Evolutionary conservation across 1,284 basidiomycete genomes (phyloP).

Genomic region (Rhodotorula mucilaginosa): DNA sequence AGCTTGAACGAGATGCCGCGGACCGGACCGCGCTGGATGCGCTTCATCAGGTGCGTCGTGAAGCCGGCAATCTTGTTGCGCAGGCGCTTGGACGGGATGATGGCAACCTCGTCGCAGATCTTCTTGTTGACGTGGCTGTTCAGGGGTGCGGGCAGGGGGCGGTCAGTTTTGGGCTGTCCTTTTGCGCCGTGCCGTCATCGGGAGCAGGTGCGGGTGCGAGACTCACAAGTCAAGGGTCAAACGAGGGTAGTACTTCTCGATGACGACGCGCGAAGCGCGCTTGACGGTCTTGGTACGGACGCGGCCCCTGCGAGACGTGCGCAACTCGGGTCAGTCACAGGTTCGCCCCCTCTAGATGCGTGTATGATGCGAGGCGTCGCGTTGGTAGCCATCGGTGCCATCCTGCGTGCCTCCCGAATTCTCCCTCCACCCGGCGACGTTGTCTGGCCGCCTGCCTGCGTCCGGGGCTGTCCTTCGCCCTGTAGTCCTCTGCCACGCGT

Average conservation of each 20-base stretch:
- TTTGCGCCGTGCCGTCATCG: not conserved
- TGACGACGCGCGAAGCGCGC: conserved; percentile 97
- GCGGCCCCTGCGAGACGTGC: conserved; percentile 70
- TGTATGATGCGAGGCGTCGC: not conserved
- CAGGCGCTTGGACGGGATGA: conserved; percentile 96
- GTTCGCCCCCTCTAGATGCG: not conserved
- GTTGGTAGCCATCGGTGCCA: not conserved
- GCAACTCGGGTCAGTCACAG: not conserved
- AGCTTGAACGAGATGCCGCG: conserved; percentile 99
- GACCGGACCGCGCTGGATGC: conserved; percentile 98
- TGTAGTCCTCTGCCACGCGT: too few relatives aligned
- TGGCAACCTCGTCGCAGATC: conserved; percentile 93
- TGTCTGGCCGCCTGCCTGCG: too few relatives aligned
- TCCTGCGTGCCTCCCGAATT: not conserved
- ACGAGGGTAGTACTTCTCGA: conserved; percentile 89
- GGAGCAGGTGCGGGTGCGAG: too few relatives aligned
- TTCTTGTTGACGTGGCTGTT: conserved; percentile 84
- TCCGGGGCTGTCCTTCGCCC: too few relatives aligned
- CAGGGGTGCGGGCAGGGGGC: not conserved
- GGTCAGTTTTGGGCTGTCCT: not conserved
- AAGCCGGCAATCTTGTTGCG: conserved; percentile 99
- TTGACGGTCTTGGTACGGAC: conserved; percentile 99
- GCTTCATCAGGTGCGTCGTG: conserved; percentile 99
- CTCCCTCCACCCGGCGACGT: not conserved
- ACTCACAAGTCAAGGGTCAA: conserved; percentile 49